A percentile compares a stretch with the other conserved stretches of the same genome.
Evolutionary conservation across 2,329 filamentous ascomycete genomes (phyloP).

Genomic region (Exophiala sp.): DNA sequence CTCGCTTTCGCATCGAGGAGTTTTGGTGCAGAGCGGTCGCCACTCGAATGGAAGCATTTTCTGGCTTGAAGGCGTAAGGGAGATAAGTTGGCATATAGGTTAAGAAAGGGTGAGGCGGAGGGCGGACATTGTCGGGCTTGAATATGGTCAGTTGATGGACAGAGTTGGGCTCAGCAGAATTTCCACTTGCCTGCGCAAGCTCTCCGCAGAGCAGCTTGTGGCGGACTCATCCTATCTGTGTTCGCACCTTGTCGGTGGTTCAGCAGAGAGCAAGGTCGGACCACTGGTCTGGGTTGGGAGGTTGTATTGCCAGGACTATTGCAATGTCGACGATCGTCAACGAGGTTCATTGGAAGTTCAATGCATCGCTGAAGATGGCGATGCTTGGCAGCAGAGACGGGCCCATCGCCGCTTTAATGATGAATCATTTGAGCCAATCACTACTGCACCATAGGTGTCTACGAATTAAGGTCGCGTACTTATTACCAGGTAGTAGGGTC

Average conservation of each 20-base stretch:
- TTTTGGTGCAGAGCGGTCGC: neutral
- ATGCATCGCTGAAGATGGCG: too few relatives aligned
- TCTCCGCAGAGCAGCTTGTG: constrained; percentile 14
- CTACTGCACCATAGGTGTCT: too few relatives aligned
- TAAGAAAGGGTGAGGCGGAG: neutral
- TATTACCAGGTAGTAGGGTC: too few relatives aligned
- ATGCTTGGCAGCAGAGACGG: too few relatives aligned
- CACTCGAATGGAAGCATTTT: constrained; percentile 7
- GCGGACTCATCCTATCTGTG: constrained; percentile 12
- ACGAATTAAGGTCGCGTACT: too few relatives aligned
- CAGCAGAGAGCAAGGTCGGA: neutral
- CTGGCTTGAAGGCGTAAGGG: constrained; percentile 6
- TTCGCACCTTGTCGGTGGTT: neutral
- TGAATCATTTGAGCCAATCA: too few relatives aligned
- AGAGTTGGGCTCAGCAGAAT: neutral
- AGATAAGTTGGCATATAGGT: constrained; percentile 11
- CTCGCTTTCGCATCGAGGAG: neutral
- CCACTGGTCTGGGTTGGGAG: neutral
- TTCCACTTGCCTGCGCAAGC: constrained; percentile 13
- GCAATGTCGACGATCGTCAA: too few relatives aligned
- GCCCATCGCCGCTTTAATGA: too few relatives aligned
- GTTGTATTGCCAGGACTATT: too few relatives aligned
- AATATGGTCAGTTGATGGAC: neutral
- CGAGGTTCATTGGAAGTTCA: too few relatives aligned
- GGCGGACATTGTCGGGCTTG: neutral